phyloP scores from a whole-genome alignment of 345 rosid species.

The Eucalyptus coolabah region DNA sequence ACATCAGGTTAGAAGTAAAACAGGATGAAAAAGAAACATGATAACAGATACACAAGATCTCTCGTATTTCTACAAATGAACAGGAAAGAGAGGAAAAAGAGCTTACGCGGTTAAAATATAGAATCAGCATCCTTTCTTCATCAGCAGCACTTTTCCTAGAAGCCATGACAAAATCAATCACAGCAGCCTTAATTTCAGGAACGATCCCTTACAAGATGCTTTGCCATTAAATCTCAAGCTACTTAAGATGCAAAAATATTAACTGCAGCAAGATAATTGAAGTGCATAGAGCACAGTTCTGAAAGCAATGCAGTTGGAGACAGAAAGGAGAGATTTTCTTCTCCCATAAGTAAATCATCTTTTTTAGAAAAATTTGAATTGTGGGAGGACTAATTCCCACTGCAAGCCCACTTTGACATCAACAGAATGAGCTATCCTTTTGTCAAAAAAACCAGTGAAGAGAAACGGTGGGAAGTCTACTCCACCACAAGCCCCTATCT shows the following conservation, averaged over 20 bases:
- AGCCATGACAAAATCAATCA: background rate
- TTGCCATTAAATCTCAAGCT: background rate
- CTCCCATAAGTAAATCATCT: background rate
- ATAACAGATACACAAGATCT: background rate
- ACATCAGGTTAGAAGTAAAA: background rate
- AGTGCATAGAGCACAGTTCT: background rate
- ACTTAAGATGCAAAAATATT: background rate
- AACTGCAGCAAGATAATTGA: background rate
- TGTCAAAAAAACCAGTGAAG: background rate
- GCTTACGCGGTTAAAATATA: constrained; percentile 68
- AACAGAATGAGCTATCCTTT: background rate
- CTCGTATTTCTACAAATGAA: background rate
- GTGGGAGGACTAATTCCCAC: background rate
- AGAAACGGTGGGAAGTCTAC: background rate
- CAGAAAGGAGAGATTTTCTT: background rate
- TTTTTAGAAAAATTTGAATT: background rate
- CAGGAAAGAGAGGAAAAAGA: background rate
- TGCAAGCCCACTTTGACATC: background rate
- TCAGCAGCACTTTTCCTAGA: constrained; percentile 71
- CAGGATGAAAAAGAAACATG: background rate
- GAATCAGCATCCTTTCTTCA: constrained; percentile 83
- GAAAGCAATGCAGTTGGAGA: background rate
- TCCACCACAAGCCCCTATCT: background rate
- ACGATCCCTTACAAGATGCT: background rate
- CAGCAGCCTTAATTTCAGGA: background rate